Base-by-base conservation (phyloP, 2,329 filamentous ascomycete species). In the Diplodia intermedia region DNA sequence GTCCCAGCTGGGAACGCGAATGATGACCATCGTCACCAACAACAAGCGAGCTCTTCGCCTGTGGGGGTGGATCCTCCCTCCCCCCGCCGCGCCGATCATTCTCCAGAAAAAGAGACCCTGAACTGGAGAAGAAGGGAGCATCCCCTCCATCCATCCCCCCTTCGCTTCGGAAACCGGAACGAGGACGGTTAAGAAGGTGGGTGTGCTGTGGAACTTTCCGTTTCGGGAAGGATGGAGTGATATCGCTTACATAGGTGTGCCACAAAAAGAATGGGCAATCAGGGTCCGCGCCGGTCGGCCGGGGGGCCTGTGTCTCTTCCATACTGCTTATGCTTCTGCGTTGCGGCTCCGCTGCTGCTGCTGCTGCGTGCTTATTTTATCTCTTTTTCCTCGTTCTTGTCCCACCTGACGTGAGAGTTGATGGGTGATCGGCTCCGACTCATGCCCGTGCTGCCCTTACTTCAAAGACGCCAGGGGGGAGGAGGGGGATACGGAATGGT, bases 361-460 rank as follows among this genome's bases (percentile, higher is more conserved):
- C 40, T 33, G 31, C 31, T 47, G 40, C 40, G 40, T 47, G 40
- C 40, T 14, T 52, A 20, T 15, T 26, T 26, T 47, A 6, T n/a
- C 15, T 47, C n/a, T n/a, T 47, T 47, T 47, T n/a, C n/a, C 20
- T n/a, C 9, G 9, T 36, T 12, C 33, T 14, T 36, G 31, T 33
- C 31, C 31, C 31, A 33, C 33, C 33, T 7, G 33, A 36, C 33
- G 33, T 7, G 7, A 12, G n/a, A 47, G 23, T 2, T 23, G 23
- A 43, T 7, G 18, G 8, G 8, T 9, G 18, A 12, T n/a, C 18
- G 43, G 7, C 14, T 26, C 36, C 55, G 12, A 33, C 9, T 40
- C 55, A 57, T 57, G 55, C 36, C n/a, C n/a, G n/a, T n/a, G n/a
- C n/a, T 38, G 14, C 36, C 55, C 43, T 47, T 57, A 23, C 20